Percentiles rank a stretch among this genome's conserved stretches.
Evolutionary conservation across 1,284 basidiomycete species (phyloP).

Genomic region (Singerocomus inundabilis): DNA sequence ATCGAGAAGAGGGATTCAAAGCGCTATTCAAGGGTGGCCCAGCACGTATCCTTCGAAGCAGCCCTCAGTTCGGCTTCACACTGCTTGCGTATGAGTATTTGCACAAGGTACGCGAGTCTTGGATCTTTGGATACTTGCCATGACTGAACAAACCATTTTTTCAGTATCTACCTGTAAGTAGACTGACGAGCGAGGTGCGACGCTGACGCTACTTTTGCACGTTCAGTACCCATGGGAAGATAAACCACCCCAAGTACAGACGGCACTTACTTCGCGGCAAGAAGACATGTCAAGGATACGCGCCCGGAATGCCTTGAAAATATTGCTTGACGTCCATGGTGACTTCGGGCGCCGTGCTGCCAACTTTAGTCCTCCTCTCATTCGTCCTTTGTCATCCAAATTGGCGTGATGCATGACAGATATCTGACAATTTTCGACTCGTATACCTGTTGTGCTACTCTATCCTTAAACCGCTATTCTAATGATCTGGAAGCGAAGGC

Average conservation of each 20-base stretch:
- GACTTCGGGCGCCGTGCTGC: constrained; percentile 68
- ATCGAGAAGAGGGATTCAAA: constrained; percentile 81
- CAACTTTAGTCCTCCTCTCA: constrained; percentile 34
- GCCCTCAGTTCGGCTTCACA: constrained; percentile 91
- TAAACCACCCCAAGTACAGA: constrained; percentile 61
- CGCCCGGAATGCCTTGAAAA: constrained; percentile 92
- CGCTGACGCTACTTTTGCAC: constrained; percentile 6
- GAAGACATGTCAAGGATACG: constrained; percentile 87
- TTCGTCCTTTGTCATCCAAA: constrained; percentile 36
- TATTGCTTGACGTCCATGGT: constrained; percentile 79
- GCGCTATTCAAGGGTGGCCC: constrained; percentile 96
- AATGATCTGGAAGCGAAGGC: constrained; percentile 17
- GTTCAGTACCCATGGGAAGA: constrained; percentile 76
- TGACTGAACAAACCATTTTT: constrained; percentile 1
- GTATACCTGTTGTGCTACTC: not conserved
- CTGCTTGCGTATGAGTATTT: constrained; percentile 86
- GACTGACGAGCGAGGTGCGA: not conserved
- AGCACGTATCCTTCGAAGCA: constrained; percentile 87
- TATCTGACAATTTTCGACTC: not conserved
- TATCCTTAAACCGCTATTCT: constrained; percentile 20
- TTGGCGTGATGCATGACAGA: constrained; percentile 22
- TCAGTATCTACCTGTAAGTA: constrained; percentile 70
- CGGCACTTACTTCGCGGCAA: constrained; percentile 64
- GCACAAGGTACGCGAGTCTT: constrained; percentile 52
- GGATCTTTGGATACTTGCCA: not conserved